Evolutionary conservation across 116 monocot genomes (phyloP), one percentile per base, ranked within the genome.

Genomic region (Papilionanthe hybrid): DNA sequence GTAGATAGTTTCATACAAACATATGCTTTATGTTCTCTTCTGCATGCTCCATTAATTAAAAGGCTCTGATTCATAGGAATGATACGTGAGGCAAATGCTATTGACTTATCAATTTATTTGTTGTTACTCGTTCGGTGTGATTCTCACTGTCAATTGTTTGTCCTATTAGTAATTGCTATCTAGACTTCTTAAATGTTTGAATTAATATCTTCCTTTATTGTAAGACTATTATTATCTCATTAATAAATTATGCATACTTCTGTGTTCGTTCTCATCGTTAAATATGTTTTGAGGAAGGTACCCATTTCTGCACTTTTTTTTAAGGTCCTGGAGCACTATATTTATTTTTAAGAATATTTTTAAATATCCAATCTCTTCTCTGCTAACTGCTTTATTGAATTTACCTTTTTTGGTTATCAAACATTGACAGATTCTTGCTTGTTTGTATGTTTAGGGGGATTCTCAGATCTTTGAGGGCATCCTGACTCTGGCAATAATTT

Each of bases 401-500:
- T 69, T 69, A 6, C 9, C 23, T 22, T 8, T 9, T 63, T 63
- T 63, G n/a, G 12, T 69, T 15, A 69, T 69, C 69, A 69, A 13
- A 4, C 23, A 9, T 75, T 75, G 28, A 50, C 12, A 75, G 47
- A 43, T 73, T 73, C 42, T 74, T 53, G 9, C 30, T 63, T 71
- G 47, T 4, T 76, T 86, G 6, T 69, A 58, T 56, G 5, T 42
- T 72, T 72, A 91, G 91, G 86, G 78, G 0, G 81, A 81, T 5
- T 85, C 60, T 72, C n/a, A 45, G 53, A 79, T 60, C 22, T 88
- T 89, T 80, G 85, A 85, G 68, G 72, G 69, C 68, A 79, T 83
- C 28, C 60, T 89, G 48, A 85, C 75, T 10, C 74, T 91, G 81
- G 83, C 82, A 75, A 29, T 85, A 23, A 75, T 83, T 37, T 74